These are phyloP conservation scores for Rhizopogon salebrosus DNA, from an alignment of 768 basidiomycete species.

Conservation along the genomic window DNA sequence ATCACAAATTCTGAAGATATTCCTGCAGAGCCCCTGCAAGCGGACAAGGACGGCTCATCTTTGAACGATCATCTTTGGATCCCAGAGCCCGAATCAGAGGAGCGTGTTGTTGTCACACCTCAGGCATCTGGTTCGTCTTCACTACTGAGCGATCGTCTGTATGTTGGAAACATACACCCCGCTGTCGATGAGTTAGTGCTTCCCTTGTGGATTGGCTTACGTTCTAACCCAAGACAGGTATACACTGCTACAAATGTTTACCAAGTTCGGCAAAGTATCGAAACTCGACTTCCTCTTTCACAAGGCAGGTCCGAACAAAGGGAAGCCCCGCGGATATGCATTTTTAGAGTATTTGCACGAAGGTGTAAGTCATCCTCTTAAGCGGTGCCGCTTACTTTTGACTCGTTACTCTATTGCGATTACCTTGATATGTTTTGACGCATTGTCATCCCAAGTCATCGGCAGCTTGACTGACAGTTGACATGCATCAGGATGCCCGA, in stretches of 20 bases:
- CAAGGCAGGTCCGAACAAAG: slow-evolving; percentile 82
- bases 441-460: background rate
- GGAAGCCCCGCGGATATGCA: slow-evolving; percentile 93
- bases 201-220: background rate
- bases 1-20: background rate
- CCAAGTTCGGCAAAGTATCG: slow-evolving; percentile 87
- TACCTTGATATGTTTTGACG: background rate
- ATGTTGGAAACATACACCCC: slow-evolving; percentile 84
- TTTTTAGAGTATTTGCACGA: slow-evolving; percentile 82
- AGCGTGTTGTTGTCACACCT: background rate
- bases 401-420: slow-evolving; percentile 14
- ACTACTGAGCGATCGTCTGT: slow-evolving; percentile 68
- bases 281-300: slow-evolving; percentile 96
- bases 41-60: background rate
- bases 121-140: slow-evolving; percentile 20
- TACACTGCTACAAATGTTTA: slow-evolving; percentile 82
- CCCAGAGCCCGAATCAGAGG: slow-evolving; percentile 20
- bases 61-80: slow-evolving; percentile 23
- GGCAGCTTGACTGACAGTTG: background rate
- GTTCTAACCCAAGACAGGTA: slow-evolving; percentile 48
- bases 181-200: slow-evolving; percentile 76
- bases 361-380: slow-evolving; percentile 56
- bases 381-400: slow-evolving; percentile 21
- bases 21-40: background rate
- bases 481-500: slow-evolving; percentile 66